Evolutionary conservation across 1,284 basidiomycete genomes (phyloP), one percentile per base, ranked within the genome.

Genomic region (Xanthoconium separans): DNA sequence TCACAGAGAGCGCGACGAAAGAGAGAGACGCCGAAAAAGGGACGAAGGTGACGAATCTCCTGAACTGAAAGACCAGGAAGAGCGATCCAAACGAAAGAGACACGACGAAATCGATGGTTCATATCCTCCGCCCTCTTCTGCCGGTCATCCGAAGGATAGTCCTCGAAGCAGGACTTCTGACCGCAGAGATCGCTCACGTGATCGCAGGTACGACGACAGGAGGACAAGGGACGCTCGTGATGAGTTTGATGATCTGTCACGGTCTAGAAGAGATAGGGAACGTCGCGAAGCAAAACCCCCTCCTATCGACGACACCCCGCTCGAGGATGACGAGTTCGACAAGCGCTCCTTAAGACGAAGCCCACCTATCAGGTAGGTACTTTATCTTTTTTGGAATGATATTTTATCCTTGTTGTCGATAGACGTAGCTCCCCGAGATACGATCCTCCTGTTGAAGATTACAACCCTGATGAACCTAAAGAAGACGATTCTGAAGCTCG

Each of bases 401-500:
- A 44, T 48, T 51, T 55, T 53, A 54, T 60, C 47, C 34, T 42
- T 46, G 47, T 46, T 44, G 44, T 31, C 47, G 22, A 40, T 54
- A 88, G 87, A 61, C 82, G 89, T 43, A 77, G 80, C 31, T 92
- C 91, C 10, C 88, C 90, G 22, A 78, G 78, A 20, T 92, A 92
- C 64, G 87, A 89, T 44, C 75, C 76, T 16, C 75, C 75, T 24
- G 76, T 83, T 30, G 86, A 89, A 61, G 77, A 80, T 41, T 85
- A 84, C 69, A 83, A 86, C 62, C 84, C 84, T 31, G 86, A 90
- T 60, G 86, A 89, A 59, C 84, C 83, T 6, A 90, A 84, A 71
- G 91, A 89, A 71, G 90, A 92, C 68, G 94, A 94, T 71, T 94
- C 89, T 56, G 95, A 98, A 81, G 86, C 90, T 68, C 91, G 97